A percentile compares a stretch with the other conserved stretches of the same genome.
These are phyloP conservation scores for Jamesozyma piceae DNA, from an alignment of 805 yeast genomes.

Conservation along the genomic window DNA sequence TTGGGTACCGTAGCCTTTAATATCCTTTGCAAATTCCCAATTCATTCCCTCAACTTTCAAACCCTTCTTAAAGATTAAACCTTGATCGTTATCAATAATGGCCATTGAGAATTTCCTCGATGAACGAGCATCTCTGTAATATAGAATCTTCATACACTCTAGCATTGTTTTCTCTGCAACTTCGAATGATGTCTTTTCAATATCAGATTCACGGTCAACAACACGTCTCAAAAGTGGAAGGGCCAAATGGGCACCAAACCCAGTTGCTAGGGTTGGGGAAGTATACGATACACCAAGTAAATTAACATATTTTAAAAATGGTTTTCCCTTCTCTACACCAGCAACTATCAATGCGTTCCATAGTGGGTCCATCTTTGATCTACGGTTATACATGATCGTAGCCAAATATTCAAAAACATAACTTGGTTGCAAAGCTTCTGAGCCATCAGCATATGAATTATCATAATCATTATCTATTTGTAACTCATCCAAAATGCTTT, in stretches of 20 bases:
- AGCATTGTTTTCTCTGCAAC: constrained; percentile 69
- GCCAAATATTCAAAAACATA: constrained; percentile 83
- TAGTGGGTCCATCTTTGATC: constrained; percentile 89
- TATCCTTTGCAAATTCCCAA: constrained; percentile 85
- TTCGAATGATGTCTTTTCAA: constrained; percentile 53
- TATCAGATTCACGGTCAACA: constrained; percentile 72
- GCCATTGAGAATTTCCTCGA: constrained; percentile 77
- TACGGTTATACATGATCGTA: constrained; percentile 73
- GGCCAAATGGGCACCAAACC: constrained; percentile 93
- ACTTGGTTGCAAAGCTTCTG: constrained; percentile 67
- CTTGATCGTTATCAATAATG: constrained; percentile 54
- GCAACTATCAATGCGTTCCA: constrained; percentile 94
- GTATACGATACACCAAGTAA: constrained; percentile 84
- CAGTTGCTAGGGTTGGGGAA: constrained; percentile 86
- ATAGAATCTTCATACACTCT: constrained; percentile 88
- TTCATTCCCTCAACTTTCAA: constrained; percentile 64
- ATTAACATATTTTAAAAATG: constrained; percentile 80
- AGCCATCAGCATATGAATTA: constrained; percentile 34
- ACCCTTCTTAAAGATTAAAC: constrained; percentile 55
- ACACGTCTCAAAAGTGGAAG: constrained; percentile 80
- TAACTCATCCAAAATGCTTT: constrained; percentile 65
- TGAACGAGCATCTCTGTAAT: constrained; percentile 93
- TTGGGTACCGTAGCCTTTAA: constrained; percentile 83
- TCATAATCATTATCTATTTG: constrained; percentile 76
- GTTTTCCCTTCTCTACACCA: constrained; percentile 65